These are phyloP conservation scores for Astragalus membranaceus DNA, from an alignment of 306 rosid species.

Conservation along the genomic window DNA sequence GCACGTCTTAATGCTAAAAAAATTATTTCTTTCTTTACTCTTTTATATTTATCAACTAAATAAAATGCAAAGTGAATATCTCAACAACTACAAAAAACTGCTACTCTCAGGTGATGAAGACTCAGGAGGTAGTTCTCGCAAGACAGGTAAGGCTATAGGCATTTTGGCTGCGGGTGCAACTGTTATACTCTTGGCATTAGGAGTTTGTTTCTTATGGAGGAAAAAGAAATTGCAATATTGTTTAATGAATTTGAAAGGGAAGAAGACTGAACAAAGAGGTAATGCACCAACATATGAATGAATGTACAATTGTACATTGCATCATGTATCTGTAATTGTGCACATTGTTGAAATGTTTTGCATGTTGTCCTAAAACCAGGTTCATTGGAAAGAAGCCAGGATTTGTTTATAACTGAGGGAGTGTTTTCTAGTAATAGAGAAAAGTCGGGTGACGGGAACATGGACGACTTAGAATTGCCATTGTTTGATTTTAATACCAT, in stretches of 20 bases:
- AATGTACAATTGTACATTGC: background rate
- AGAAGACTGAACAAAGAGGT: conserved; percentile 36
- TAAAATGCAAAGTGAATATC: conserved; percentile 18
- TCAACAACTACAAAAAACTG: background rate
- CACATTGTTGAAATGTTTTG: conserved; percentile 1
- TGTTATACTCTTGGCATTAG: conserved; percentile 34
- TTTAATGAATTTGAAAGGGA: conserved; percentile 4
- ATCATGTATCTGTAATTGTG: background rate
- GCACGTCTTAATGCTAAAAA: background rate
- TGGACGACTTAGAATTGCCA: conserved; percentile 48
- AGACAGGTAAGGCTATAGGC: conserved; percentile 28
- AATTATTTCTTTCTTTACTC: background rate
- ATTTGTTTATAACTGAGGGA: conserved; percentile 40
- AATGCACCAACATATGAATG: background rate
- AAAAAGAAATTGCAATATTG: conserved; percentile 27
- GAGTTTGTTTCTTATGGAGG: conserved; percentile 37
- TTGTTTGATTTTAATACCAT: conserved; percentile 42
- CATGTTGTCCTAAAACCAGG: conserved; percentile 33
- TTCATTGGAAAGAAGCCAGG: conserved; percentile 61
- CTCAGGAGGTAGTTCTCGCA: conserved; percentile 23
- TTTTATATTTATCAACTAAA: background rate
- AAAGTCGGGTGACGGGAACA: conserved; percentile 29
- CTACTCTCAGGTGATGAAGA: conserved; percentile 23
- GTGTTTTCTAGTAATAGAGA: conserved; percentile 45
- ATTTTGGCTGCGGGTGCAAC: conserved; percentile 34